Evolutionary conservation across 495 filamentous ascomycete genomes (phyloP).

Genomic region (Hypoxylon subgilvum): DNA sequence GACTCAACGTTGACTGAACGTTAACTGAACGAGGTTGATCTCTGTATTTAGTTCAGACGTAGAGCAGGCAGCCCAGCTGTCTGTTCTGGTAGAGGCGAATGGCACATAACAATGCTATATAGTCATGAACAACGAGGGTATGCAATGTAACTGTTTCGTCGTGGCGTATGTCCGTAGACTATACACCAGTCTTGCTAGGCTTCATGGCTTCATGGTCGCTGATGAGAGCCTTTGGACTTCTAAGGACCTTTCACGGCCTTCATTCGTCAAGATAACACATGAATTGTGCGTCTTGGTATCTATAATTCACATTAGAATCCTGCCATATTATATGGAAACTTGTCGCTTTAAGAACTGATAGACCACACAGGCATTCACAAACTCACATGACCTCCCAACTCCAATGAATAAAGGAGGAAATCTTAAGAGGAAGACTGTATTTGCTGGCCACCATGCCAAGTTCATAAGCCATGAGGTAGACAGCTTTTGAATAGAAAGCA

Average conservation of each 20-base stretch:
- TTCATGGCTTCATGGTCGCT: background rate
- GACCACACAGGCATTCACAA: background rate
- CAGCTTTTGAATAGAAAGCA: too few relatives aligned
- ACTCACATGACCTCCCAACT: too few relatives aligned
- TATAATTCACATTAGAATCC: background rate
- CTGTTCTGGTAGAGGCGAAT: background rate
- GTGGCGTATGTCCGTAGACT: background rate
- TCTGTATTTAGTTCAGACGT: background rate
- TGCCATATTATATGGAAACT: background rate
- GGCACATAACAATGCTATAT: background rate
- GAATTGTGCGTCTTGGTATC: background rate
- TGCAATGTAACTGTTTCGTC: conserved; percentile 10
- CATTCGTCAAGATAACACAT: background rate
- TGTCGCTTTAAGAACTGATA: conserved; percentile 5
- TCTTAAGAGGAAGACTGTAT: too few relatives aligned
- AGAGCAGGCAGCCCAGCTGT: background rate
- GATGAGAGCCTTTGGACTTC: background rate
- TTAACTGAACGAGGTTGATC: too few relatives aligned
- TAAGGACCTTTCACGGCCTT: background rate
- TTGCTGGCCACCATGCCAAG: too few relatives aligned
- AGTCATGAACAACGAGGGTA: background rate
- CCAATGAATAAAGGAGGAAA: too few relatives aligned
- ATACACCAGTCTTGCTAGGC: background rate
- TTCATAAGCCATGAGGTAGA: too few relatives aligned
- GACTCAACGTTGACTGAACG: background rate